These are phyloP conservation scores for Biscogniauxia mediterranea DNA, from an alignment of 2,329 filamentous ascomycete genomes.

Conservation along the genomic window DNA sequence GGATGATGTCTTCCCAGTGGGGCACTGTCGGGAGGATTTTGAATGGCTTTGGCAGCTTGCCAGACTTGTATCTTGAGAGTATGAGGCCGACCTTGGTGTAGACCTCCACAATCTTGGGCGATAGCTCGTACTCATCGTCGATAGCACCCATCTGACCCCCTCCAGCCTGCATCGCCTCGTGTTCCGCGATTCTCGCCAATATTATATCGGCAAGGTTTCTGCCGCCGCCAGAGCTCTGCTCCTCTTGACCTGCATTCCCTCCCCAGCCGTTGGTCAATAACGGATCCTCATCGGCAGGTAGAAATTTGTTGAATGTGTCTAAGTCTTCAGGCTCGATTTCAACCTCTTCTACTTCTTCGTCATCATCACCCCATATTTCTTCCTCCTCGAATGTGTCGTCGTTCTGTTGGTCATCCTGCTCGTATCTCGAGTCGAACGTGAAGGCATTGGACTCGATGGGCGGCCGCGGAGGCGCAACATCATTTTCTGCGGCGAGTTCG, in stretches of 20 bases:
- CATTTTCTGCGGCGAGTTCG: conserved; percentile 82
- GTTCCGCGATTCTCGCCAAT: conserved; percentile 86
- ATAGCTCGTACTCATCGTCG: conserved; percentile 82
- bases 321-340: conserved; percentile 89
- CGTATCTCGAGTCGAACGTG: conserved; percentile 75
- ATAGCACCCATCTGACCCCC: conserved; percentile 53
- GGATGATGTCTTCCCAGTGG: conserved; percentile 85
- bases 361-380: conserved; percentile 71
- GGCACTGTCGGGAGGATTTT: conserved; percentile 93
- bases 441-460: conserved; percentile 63
- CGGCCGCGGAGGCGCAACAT: conserved; percentile 42
- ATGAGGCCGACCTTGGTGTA: conserved; percentile 90
- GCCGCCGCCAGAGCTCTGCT: conserved; percentile 48
- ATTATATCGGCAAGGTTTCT: conserved; percentile 93
- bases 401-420: conserved; percentile 48
- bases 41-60: conserved; percentile 96
- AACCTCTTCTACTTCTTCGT: conserved; percentile 64
- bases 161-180: conserved; percentile 67
- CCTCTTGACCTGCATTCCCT: conserved; percentile 42
- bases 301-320: conserved; percentile 87
- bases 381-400: conserved; percentile 52
- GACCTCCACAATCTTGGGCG: conserved; percentile 88
- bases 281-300: conserved; percentile 69
- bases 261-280: conserved; percentile 67
- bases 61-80: conserved; percentile 88